Conservation (phyloP, 2,329 filamentous ascomycete genomes). For the Penicillium sp. region DNA sequence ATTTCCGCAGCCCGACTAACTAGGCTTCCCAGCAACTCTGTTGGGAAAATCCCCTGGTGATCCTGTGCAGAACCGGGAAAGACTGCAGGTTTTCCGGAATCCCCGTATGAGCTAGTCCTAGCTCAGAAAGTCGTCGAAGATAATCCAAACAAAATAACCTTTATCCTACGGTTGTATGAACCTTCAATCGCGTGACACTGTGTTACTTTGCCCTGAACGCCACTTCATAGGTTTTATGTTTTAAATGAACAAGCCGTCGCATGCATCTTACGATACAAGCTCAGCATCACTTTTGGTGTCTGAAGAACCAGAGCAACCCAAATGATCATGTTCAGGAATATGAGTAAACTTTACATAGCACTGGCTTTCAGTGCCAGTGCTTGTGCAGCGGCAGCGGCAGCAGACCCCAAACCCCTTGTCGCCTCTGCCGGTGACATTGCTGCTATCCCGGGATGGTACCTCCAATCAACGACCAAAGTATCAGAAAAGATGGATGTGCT, state of each 20-base stretch:
- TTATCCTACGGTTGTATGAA: conserved; percentile 11
- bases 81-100: conserved; percentile 11
- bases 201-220: not conserved
- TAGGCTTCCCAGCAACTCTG: not conserved
- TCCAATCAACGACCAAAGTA: conserved; percentile 47
- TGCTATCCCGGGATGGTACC: conserved; percentile 46
- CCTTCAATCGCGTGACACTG: not conserved
- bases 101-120: conserved; percentile 8
- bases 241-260: not conserved
- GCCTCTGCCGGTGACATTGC: conserved; percentile 25
- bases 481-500: conserved; percentile 38
- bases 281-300: not conserved
- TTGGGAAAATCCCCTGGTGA: conserved; percentile 1
- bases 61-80: conserved; percentile 2
- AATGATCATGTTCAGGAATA: not conserved
- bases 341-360: not conserved
- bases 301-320: not conserved
- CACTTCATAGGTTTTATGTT: not conserved
- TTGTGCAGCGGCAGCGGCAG: not conserved
- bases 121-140: conserved; percentile 3
- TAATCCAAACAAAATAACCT: not conserved
- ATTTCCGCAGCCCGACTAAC: not conserved
- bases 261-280: not conserved
- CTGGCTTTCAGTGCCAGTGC: not conserved
- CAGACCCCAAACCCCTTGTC: conserved; percentile 13